Evolutionary conservation across 495 filamentous ascomycete genomes (phyloP), one percentile per base, ranked within the genome.

Genomic region (Choiromyces venosus): DNA sequence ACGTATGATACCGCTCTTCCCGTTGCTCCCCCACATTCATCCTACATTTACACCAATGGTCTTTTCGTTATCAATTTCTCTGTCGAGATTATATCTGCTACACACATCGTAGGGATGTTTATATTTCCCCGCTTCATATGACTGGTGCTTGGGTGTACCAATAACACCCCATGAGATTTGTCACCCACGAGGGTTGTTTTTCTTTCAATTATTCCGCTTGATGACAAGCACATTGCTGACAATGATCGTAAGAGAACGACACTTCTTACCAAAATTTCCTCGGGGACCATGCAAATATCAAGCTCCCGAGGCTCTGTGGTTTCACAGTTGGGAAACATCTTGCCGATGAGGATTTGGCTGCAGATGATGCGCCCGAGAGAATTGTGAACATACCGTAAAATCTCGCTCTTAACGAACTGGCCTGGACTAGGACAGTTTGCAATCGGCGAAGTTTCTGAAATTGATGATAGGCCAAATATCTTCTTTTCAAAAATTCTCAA

Each of bases 301-400:
- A 72, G 69, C 72, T 81, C 56, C 79, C 78, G 61, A 78, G 79
- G 66, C 75, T 81, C 44, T 56, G 74, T 46, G 72, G 79, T 67
- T 74, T 81, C 70, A 81, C 68, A n/a, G 65, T 81, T 66, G 70
- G 79, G 18, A 81, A 76, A 69, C 71, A 56, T n/a, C 40, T 78
- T 61, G 70, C 64, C 67, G 78, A 81, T 52, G 80, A 82, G 42
- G 86, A 86, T 67, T 81, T 88, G 70, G 76, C 84, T 72, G 83
- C 83, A 64, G 73, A 83, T 65, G 81, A 85, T 77, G 84, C 82
- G 35, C 81, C 86, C 74, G 83, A 85, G 65, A 83, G 80, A 73
- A 85, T 88, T 71, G 81, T 78, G 68, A 76, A 80, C 37, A 80
- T 87, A n/a, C n/a, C n/a, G n/a, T n/a, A n/a, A n/a, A n/a, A n/a